Evolutionary conservation across 2,329 filamentous ascomycete species (phyloP).

Genomic region (Arthrobotrys pseudoclavata): DNA sequence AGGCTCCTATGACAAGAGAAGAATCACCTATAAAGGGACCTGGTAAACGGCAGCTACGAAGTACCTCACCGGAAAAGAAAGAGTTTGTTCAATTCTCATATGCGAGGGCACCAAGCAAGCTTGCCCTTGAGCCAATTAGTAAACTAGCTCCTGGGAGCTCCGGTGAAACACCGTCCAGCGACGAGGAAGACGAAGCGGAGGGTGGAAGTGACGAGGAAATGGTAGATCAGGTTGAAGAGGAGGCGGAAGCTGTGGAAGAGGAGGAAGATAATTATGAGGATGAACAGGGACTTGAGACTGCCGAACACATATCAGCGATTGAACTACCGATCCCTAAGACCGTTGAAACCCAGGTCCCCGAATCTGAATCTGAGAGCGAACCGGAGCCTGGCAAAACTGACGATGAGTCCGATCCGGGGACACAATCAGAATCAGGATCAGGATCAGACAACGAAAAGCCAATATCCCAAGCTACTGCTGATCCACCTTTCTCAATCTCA

Average conservation of each 20-base stretch:
- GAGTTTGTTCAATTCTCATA: conserved; percentile 27
- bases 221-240: conserved; percentile 6
- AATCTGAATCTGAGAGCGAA: conserved; percentile 18
- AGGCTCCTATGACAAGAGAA: conserved; percentile 31
- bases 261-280: conserved; percentile 9
- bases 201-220: conserved; percentile 23
- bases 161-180: conserved; percentile 3
- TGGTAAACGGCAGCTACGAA: conserved; percentile 43
- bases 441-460: conserved; percentile 11
- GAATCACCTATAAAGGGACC: conserved; percentile 53
- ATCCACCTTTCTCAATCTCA: conserved; percentile 29
- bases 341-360: not conserved
- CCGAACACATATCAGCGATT: not conserved
- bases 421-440: not conserved
- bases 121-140: conserved; percentile 34
- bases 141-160: not conserved
- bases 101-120: conserved; percentile 27
- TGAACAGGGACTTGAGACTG: not conserved
- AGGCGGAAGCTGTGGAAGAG: not conserved
- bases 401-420: not conserved
- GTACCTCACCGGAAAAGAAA: conserved; percentile 43
- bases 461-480: not conserved
- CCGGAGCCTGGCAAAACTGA: not conserved
- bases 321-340: not conserved
- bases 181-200: conserved; percentile 24